phyloP scores from a whole-genome alignment of 331 rosid genomes.

The Malus hybrid region DNA sequence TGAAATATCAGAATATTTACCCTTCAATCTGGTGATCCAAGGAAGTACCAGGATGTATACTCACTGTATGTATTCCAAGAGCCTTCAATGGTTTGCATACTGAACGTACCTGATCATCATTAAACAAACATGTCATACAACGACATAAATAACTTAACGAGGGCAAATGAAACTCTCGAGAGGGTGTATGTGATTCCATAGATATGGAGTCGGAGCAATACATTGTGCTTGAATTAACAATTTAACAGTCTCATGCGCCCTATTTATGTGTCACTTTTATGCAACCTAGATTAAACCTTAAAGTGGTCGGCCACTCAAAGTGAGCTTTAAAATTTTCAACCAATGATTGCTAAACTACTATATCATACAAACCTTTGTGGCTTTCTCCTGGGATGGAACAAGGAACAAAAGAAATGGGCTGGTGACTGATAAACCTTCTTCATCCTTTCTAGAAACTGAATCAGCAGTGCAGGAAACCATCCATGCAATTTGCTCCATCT shows the following conservation, averaged over 20 bases:
- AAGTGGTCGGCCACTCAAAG: background rate
- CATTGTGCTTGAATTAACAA: background rate
- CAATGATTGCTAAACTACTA: background rate
- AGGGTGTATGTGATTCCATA: background rate
- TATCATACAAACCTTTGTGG: slow-evolving; percentile 45
- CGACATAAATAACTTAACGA: background rate
- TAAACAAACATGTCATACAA: slow-evolving; percentile 4
- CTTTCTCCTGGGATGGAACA: slow-evolving; percentile 77
- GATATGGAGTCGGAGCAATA: background rate
- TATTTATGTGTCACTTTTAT: background rate
- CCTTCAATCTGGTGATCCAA: slow-evolving; percentile 94
- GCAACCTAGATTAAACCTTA: background rate
- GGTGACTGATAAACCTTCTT: slow-evolving; percentile 52
- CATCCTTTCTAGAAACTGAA: slow-evolving; percentile 70
- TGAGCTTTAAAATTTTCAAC: background rate
- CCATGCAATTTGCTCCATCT: slow-evolving; percentile 83
- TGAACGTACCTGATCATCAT: slow-evolving; percentile 49
- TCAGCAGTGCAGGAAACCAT: slow-evolving; percentile 72
- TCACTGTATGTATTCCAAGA: slow-evolving; percentile 86
- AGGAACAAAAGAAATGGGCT: slow-evolving; percentile 80
- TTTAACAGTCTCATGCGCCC: background rate
- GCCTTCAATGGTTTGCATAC: slow-evolving; percentile 88
- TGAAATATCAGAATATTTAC: slow-evolving; percentile 29
- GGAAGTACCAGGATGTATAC: slow-evolving; percentile 81
- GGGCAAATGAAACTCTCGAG: background rate